phyloP scores from a whole-genome alignment of 2,329 filamentous ascomycete genomes.

The Apiospora kogelbergensis region DNA sequence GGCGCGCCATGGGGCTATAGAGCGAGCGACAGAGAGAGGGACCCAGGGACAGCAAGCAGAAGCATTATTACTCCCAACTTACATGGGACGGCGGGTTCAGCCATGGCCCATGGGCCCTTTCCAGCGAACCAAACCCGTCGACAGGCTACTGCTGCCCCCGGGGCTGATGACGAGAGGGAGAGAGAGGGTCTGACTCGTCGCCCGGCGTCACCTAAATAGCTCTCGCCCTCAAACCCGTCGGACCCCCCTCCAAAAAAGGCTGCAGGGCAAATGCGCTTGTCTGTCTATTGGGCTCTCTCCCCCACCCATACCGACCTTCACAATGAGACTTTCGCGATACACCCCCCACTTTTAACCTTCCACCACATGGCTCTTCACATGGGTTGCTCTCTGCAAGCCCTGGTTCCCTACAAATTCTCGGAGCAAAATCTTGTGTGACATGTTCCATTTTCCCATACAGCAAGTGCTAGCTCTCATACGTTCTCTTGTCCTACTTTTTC shows the following conservation, averaged over 20 bases:
- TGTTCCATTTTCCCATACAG: slow-evolving; percentile 11
- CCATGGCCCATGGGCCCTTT: background rate
- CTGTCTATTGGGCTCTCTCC: slow-evolving; percentile 5
- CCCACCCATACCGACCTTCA: slow-evolving; percentile 9
- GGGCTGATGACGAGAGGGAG: background rate
- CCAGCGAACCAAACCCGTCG: background rate
- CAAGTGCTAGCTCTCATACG: slow-evolving; percentile 5
- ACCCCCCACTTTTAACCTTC: slow-evolving; percentile 17
- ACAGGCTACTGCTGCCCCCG: background rate
- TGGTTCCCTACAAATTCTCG: slow-evolving; percentile 9
- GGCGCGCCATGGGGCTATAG: background rate
- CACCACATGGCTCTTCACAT: slow-evolving; percentile 17
- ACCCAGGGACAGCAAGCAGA: background rate
- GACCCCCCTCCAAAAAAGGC: background rate
- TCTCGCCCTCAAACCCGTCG: background rate
- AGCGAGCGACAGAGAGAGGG: background rate
- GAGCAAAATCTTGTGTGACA: slow-evolving; percentile 14
- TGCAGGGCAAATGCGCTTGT: slow-evolving; percentile 12
- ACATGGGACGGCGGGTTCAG: slow-evolving; percentile 4
- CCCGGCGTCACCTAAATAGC: slow-evolving; percentile 8
- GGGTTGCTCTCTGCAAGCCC: slow-evolving; percentile 11
- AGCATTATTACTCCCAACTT: background rate
- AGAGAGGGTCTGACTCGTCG: slow-evolving; percentile 8
- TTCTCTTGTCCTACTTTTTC: background rate
- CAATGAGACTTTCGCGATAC: slow-evolving; percentile 9